phyloP scores from a whole-genome alignment of 2,329 filamentous ascomycete species.

The Xylariaceae sp. region DNA sequence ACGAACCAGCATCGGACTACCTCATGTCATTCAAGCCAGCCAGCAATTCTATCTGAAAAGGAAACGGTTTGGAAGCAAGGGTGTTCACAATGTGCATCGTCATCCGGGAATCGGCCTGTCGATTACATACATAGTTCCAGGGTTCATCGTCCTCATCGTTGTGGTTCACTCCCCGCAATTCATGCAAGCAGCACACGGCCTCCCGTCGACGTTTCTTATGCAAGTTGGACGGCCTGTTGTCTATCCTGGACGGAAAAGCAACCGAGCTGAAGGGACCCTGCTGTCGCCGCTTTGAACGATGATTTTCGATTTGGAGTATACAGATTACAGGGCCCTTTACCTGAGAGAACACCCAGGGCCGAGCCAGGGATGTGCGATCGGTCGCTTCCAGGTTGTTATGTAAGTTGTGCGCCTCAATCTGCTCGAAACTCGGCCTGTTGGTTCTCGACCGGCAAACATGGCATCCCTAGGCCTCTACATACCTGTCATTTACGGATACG shows the following conservation, averaged over 20 bases:
- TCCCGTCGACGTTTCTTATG: constrained; percentile 25
- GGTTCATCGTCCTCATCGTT: constrained; percentile 20
- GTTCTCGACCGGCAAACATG: too few species aligned
- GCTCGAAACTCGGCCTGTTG: too few species aligned
- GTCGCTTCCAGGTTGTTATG: too few species aligned
- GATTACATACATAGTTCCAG: constrained; percentile 11
- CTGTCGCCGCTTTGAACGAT: not conserved
- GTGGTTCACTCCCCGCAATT: constrained; percentile 27
- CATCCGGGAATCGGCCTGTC: constrained; percentile 9
- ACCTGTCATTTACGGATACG: not conserved
- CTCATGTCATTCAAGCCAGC: constrained; percentile 1
- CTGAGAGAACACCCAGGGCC: too few species aligned
- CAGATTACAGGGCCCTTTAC: too few species aligned
- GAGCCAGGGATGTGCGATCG: too few species aligned
- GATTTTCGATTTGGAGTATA: not conserved
- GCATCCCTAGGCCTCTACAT: too few species aligned
- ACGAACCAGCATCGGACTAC: not conserved
- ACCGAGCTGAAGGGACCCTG: constrained; percentile 19
- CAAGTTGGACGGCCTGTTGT: constrained; percentile 4
- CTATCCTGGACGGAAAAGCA: constrained; percentile 17
- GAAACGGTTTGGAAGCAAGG: not conserved
- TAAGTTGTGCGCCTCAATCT: too few species aligned
- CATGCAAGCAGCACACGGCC: constrained; percentile 28
- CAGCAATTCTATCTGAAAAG: constrained; percentile 7
- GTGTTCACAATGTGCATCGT: constrained; percentile 1